These are phyloP conservation scores for Diaporthe velutina DNA, from an alignment of 2,329 filamentous ascomycete species.

Conservation along the genomic window DNA sequence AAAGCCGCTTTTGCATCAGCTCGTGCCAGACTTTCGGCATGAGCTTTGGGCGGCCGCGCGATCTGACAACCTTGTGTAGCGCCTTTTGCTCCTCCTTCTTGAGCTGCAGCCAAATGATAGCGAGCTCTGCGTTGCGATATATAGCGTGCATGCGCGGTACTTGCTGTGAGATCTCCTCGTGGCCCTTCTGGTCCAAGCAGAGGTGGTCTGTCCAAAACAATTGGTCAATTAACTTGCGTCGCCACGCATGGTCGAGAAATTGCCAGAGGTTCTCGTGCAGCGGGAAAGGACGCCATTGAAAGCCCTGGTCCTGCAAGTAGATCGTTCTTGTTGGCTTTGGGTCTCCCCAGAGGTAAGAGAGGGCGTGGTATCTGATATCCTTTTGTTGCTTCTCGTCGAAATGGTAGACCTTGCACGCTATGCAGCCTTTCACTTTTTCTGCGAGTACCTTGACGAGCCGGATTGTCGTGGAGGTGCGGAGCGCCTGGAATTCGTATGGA, in stretches of 20 bases:
- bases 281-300: neutral
- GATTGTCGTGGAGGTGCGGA: neutral
- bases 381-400: neutral
- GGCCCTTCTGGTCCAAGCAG: neutral
- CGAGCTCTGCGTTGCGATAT: neutral
- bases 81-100: fast-evolving
- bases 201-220: neutral
- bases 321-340: slow-evolving; percentile 33
- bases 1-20: neutral
- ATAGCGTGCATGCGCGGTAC: neutral
- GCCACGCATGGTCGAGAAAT: neutral
- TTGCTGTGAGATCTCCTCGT: neutral
- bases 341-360: slow-evolving; percentile 2
- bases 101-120: neutral
- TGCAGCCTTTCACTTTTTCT: neutral
- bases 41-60: neutral
- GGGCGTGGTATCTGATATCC: neutral
- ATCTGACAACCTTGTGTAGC: neutral
- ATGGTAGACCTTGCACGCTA: neutral
- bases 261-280: slow-evolving; percentile 21
- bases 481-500: neutral
- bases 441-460: neutral
- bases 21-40: fast-evolving
- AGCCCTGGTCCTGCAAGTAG: neutral
- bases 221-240: neutral